Base-by-base conservation (phyloP, 2,329 filamentous ascomycete species). In the Byssochlamys sp. region DNA sequence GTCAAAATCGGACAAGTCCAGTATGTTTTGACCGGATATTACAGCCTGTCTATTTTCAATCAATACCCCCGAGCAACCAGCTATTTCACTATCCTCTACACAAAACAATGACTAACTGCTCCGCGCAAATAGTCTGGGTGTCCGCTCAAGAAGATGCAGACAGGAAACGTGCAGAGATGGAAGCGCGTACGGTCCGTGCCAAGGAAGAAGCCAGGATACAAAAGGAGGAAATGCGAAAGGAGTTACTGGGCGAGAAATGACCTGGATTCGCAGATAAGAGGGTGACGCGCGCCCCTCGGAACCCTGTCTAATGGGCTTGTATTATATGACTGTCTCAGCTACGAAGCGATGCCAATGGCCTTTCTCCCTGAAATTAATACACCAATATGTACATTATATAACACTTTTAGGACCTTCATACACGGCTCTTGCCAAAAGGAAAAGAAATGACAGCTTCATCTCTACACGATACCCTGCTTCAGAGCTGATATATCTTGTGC, bases 1-100 rank as follows among this genome's bases (percentile, higher is more conserved):
- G 72, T 89, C 90, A 27, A 95, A 91, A 77, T 94, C 88, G 12
- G 87, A 95, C 69, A 96, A 92, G 77, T 89, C 89, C 50, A 95
- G 91, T 95, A 80, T 60, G 71, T 69, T 28, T n/a, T 27, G 12
- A 53, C 12, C 35, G 45, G 11, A n/a, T 45, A 12, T 26, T 28
- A 49, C 25, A 49, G 7, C 52, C 28, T 5, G 10, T 12, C 28
- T 29, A 2, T n/a, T 19, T 14, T 10, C 24, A 14, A 6, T 31
- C 35, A 26, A n/a, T n/a, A 28, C 27, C n/a, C 31, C 12, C 6
- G n/a, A 3, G 24, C 4, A 14, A 10, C 54, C 25, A 24, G 33
- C 19, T 29, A 26, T 27, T 3, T 50, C 28, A 14, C 4, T 14
- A 14, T 11, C 28, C 54, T 26, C 12, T n/a, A 24, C 2, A 25